Evolutionary conservation across 306 rosid species (phyloP), one percentile per base, ranked within the genome.

Genomic region (Quercus variabilis): DNA sequence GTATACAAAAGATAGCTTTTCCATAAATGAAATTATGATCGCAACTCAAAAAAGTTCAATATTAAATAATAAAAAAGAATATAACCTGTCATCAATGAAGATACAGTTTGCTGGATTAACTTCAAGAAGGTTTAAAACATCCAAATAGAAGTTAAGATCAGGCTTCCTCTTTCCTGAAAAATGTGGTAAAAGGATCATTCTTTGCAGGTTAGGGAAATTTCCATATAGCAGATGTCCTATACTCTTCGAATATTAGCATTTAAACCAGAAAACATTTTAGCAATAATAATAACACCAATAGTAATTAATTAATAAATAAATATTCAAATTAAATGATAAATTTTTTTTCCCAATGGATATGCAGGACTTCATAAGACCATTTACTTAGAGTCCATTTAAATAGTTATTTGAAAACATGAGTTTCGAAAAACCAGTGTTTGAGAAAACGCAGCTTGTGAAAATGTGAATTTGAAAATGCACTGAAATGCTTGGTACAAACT

Each of bases 161-260:
- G 99, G 99, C 87, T 95, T 95, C 80, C 99, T 90, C 90, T 90
- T 95, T 79, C 98, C 97, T 92, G 88, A 82, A 91, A 84, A 55
- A 84, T 77, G 79, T 43, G 69, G 69, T 21, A 73, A 78, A 59
- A 55, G 55, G 75, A 62, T 75, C 69, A 59, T 51, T 69, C 17
- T 69, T 55, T 56, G 76, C 74, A 54, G 75, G 60, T 65, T 9
- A 74, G 9, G 54, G 77, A 30, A 68, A 74, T 63, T 59, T 58
- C 76, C 74, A 75, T 26, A 71, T 10, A 70, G 74, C 6, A 33
- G 78, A 70, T 18, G 68, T 11, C 73, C 75, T 67, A 18, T 55
- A 46, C 20, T 38, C 31, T 51, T 58, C 23, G 33, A 55, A 77
- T 54, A 73, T 76, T 12, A 25, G 41, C 65, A 43, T 49, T 15